Evolutionary conservation across 495 filamentous ascomycete species (phyloP), one percentile per base, ranked within the genome.

Genomic region (Lasiosphaeris hirsuta): DNA sequence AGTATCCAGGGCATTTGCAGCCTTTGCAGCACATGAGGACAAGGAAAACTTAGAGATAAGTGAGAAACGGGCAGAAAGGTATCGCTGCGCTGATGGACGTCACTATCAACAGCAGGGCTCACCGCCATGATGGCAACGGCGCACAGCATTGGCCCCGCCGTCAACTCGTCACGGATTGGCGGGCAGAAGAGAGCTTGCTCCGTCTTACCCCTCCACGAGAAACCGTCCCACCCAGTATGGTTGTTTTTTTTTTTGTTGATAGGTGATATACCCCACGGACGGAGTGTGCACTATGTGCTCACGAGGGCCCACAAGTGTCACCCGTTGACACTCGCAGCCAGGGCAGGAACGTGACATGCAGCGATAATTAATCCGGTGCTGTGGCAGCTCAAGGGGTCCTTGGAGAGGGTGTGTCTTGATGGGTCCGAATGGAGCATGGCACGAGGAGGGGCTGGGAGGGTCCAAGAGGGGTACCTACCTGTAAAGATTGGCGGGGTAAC

Each of bases 121-220:
- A 61, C 53, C 58, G 58, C 58, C 53, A 61, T 13, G 43, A 33
- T 33, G 47, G 43, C 41, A 53, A 42, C n/a, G 53, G 30, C 53
- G 40, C 41, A 56, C 58, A 9, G 53, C 47, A 50, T 50, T 37
- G 10, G 42, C 15, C 5, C 42, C 14, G 17, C 14, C 50, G 23
- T 48, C 15, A 39, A 17, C 39, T 46, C 35, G 39, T 37, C 39
- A 47, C 53, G 39, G 51, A 59, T 51, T 41, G 39, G 33, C 30
- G 39, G 40, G 33, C 4, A 36, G 13, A 15, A 19, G 14, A 23
- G 44, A 30, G 47, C 33, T 15, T 10, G 49, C 7, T 40, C 53
- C 44, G 34, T 39, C 40, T 46, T 47, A 40, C 44, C 40, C 43
- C 30, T 56, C 36, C 19, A 13, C 40, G n/a, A 23, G 43, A 46